Percentiles rank a stretch among this genome's conserved stretches.
Conservation (phyloP, 2,329 filamentous ascomycete genomes). For the Monilinia aucupariae region DNA sequence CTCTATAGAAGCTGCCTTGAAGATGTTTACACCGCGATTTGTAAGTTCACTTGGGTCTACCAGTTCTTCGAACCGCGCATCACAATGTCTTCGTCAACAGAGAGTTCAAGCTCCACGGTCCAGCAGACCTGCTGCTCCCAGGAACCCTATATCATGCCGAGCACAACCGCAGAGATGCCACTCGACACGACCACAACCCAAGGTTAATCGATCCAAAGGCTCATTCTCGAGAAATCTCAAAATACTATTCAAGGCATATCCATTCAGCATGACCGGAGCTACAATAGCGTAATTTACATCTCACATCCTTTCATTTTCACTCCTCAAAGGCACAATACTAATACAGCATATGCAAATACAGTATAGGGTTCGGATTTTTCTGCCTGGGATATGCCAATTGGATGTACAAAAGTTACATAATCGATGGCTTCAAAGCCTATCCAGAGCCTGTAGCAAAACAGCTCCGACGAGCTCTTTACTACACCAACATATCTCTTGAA, state of each 20-base stretch:
- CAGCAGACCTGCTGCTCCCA: constrained; percentile 14
- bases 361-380: constrained; percentile 29
- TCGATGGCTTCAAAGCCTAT: constrained; percentile 47
- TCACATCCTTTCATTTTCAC: neutral
- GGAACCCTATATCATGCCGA: constrained; percentile 12
- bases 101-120: constrained; percentile 20
- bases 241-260: constrained; percentile 29
- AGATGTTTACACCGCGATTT: constrained; percentile 31
- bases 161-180: constrained; percentile 28
- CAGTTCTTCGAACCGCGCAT: constrained; percentile 18
- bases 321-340: constrained; percentile 3
- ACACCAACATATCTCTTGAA: constrained; percentile 70
- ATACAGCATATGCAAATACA: constrained; percentile 16
- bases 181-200: constrained; percentile 21
- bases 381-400: constrained; percentile 31
- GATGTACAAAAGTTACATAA: constrained; percentile 34
- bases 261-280: constrained; percentile 31
- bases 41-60: constrained; percentile 22
- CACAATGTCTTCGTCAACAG: constrained; percentile 31
- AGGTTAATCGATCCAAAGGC: neutral
- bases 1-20: neutral
- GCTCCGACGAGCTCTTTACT: constrained; percentile 80
- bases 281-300: constrained; percentile 25
- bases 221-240: constrained; percentile 20
- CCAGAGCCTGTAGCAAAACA: constrained; percentile 70